Base-by-base conservation (phyloP, 805 yeast genomes). In the Yamadazyma tumulicola region DNA sequence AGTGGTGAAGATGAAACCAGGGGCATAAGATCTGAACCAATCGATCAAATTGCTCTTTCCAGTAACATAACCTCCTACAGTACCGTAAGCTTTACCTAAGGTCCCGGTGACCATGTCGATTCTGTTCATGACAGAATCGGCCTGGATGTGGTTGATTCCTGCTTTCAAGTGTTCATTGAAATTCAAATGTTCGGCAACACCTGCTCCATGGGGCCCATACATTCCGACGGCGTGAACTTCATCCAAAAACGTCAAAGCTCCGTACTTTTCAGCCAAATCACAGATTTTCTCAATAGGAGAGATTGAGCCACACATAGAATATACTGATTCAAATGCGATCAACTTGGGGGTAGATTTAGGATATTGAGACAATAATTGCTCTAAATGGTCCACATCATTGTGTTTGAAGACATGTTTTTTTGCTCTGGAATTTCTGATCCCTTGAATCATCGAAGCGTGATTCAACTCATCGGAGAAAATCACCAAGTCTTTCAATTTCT, bases 171-270 rank as follows among this genome's bases (percentile, higher is more conserved):
- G 95, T 36, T 80, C 79, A 30, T 85, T 85, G 50, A 88, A 93
- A 64, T 93, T 86, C 52, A 84, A 71, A 59, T 93, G 98, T 64
- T 93, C 99, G 31, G 97, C 96, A 36, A 93, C 97, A 67, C 99
- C 99, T 21, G 96, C 98, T 56, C 99, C 99, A 52, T 85, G 96
- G 41, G 99, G 97, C 52, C 99, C 99, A 57, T 93, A 93, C 81
- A 93, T 76, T 37, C 99, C 99, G 30, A 93, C 97, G 22, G 98
- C 97, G 55, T 93, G 99, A 24, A 93, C 99, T 64, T 93, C 99
- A 60, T 93, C 99, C 59, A 93, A 71, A 63, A 93, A 93, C 19
- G 99, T 93, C 51, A 93, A 64, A 30, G 97, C 97, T 43, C 97
- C 97, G 58, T 93, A 93, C 64, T 93, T 87, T 35, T 93, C 96